Evolutionary conservation across 129 eudicot species (phyloP).

Genomic region (sunflower (Helianthus annuus)): HanXRQr2.0-SUNRISE NC_035438.2:141980237-141980736

Average conservation of each 20-base stretch:
- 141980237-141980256: not conserved
- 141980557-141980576: conserved; percentile 55
- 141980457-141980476: conserved; percentile 84
- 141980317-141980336: not conserved
- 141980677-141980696: conserved; percentile 24
- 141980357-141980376: not conserved
- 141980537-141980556: conserved; percentile 25
- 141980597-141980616: conserved; percentile 41
- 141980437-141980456: conserved; percentile 47
- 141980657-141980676: conserved; percentile 34
- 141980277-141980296: not conserved
- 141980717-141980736: conserved; percentile 37
- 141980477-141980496: conserved; percentile 64
- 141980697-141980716: conserved; percentile 27
- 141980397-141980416: conserved; percentile 67
- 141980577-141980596: conserved; percentile 54
- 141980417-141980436: conserved; percentile 48
- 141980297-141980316: not conserved
- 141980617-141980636: conserved; percentile 33
- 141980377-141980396: not conserved
- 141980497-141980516: conserved; percentile 80
- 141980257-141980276: not conserved
- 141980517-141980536: conserved; percentile 63
- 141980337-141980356: not conserved
- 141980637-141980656: conserved; percentile 46